Evolutionary conservation across 495 filamentous ascomycete species (phyloP), one percentile per base, ranked within the genome.

Genomic region (Hypomontagnella monticulosa): DNA sequence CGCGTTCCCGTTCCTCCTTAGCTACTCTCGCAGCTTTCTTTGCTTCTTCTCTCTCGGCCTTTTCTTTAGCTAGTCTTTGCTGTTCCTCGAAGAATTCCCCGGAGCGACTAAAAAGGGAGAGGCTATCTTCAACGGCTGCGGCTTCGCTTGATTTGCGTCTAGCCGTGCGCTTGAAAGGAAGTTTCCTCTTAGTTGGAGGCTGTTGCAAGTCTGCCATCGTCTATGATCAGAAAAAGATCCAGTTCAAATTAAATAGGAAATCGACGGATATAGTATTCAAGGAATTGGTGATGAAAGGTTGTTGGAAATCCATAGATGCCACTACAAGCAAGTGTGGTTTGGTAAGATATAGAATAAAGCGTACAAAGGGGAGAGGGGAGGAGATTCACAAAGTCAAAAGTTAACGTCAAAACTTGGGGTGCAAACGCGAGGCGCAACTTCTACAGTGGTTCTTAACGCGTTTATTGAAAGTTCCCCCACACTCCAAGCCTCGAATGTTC

Each of bases 101-200:
- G 11, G 87, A 86, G 23, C 87, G 86, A 33, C 85, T 85, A 69
- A 92, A 93, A 41, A 93, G 84, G 15, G 88, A 83, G 5, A 84
- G 63, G 9, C 77, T 75, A 23, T 84, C 79, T 8, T 76, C 76
- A 19, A 80, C 78, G 40, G 20, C 36, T 14, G 72, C n/a, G n/a
- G n/a, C 66, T 12, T 59, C 57, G 34, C 50, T 63, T 1, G 76
- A 77, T 40, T 73, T 83, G n/a, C 71, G 75, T 37, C 83, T 79
- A 75, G 81, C 88, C 0, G 83, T 80, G 23, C 88, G 87, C 71
- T 86, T 88, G 33, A 88, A 92, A 72, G 92, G 92, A 30, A 92
- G 81, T 0, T 82, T 81, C 51, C 80, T 82, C 79, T 88, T 91
- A 14, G 63, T 46, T 23, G 71, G 57, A 7, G 75, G 49, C 20